Evolutionary conservation across 163 green algal genomes (phyloP), one percentile per base, ranked within the genome.

Genomic region (Trebouxia gelatinosa): DNA sequence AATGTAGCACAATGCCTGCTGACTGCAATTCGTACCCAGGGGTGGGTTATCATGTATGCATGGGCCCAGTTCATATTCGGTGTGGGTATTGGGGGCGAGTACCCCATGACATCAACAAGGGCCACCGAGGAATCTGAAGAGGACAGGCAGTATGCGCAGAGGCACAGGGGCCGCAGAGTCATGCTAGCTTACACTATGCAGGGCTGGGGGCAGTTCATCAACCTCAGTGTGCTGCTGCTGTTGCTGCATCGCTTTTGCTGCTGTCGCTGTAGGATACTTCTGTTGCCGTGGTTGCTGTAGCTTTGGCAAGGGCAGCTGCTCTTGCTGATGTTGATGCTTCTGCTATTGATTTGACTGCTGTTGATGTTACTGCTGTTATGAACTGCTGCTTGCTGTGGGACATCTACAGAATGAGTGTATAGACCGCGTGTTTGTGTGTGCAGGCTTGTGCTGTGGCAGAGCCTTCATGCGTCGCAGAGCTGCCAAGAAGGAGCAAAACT

Each of bases 171-270:
- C 4, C 64, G 76, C 23, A 81, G 77, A 48, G 76, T 81, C 76
- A 81, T 81, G 76, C 76, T 81, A 26, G 40, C 75, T 28, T 80
- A 80, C 61, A 80, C 75, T 40, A 58, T 75, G 75, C 76, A 81
- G 37, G 76, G 76, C 26, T 81, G 76, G 76, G 76, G 76, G 34
- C 76, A 81, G 65, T 81, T 81, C 64, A n/a, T 76, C 76, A 81
- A 81, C 35, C 64, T 81, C 0, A 50, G 48, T 43, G 51, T 70
- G 23, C 76, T 81, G 21, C 59, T 81, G 29, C 64, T 81, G 26
- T 65, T 81, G 26, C 65, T 81, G 11, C 70, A 67, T 11, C 65
- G 65, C 70, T 78, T 78, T 48, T 67, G 66, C 70, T 61, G 48
- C 48, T n/a, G n/a, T n/a, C n/a, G n/a, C n/a, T n/a, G n/a, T n/a